Evolutionary conservation across 495 filamentous ascomycete genomes (phyloP).

Genomic region (Penicillium herquei): DNA sequence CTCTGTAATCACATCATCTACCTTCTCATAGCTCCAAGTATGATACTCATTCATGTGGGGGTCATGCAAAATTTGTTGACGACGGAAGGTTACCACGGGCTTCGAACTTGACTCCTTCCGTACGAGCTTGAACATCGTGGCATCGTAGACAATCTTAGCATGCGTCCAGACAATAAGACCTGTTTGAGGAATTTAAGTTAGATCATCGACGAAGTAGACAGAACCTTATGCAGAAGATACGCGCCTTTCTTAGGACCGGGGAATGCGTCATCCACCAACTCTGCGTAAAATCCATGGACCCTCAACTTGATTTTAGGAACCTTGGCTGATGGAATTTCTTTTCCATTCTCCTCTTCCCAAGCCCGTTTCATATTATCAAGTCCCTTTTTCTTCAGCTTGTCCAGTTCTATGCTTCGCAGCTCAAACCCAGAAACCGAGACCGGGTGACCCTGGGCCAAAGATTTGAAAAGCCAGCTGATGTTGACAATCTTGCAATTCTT

Average conservation of each 20-base stretch:
- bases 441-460: background rate
- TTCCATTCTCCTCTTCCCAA: too few relatives aligned
- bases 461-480: constrained; percentile 9
- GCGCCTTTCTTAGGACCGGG: background rate
- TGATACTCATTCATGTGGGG: background rate
- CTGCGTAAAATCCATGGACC: background rate
- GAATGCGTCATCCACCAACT: constrained; percentile 4
- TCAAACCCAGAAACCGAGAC: background rate
- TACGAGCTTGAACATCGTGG: constrained; percentile 3
- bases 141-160: constrained; percentile 8
- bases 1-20: background rate
- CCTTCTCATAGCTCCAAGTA: background rate
- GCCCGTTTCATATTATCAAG: background rate
- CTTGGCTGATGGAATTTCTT: background rate
- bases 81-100: background rate
- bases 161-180: constrained; percentile 9
- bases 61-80: constrained; percentile 11
- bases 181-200: background rate
- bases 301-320: background rate
- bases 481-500: constrained; percentile 7
- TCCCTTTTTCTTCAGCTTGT: background rate
- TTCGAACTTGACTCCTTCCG: too few relatives aligned
- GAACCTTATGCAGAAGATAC: background rate
- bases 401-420: background rate
- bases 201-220: background rate